These are phyloP conservation scores for Trypanosomatidae sp. DNA, from an alignment of 208 protist genomes.

Conservation along the genomic window DNA sequence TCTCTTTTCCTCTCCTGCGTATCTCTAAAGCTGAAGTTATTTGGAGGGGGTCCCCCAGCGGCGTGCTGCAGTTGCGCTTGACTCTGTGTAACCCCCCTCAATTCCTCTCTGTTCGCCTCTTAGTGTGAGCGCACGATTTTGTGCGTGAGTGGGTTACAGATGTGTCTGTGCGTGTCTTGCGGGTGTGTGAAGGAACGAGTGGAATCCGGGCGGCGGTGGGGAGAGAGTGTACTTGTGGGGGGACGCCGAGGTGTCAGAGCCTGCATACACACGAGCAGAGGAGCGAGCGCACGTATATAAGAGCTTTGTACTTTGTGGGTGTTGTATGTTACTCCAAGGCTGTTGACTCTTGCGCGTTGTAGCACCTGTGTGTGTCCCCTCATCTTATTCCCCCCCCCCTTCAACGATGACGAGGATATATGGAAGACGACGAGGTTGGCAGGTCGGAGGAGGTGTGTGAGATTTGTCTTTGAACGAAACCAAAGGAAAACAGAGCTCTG, in stretches of 20 bases:
- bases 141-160: not conserved
- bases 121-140: not conserved
- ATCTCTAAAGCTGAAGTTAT: not conserved
- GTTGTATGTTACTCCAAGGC: not conserved
- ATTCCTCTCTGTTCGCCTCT: not conserved
- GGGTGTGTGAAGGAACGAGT: not conserved
- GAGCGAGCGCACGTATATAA: not conserved
- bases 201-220: not conserved
- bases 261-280: not conserved
- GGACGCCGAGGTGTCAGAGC: not conserved
- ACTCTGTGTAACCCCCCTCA: not conserved
- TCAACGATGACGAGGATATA: not conserved
- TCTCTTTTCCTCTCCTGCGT: not conserved
- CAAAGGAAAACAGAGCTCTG: not conserved
- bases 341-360: not conserved
- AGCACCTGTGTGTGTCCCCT: not conserved
- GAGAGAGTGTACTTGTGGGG: not conserved
- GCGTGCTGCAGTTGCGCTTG: not conserved
- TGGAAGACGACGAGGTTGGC: not conserved
- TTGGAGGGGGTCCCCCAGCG: not conserved
- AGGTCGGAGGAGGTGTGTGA: not conserved
- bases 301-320: not conserved
- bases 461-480: not conserved
- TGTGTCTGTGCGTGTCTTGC: not conserved
- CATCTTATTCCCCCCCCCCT: not conserved